Evolutionary conservation across 2,329 filamentous ascomycete genomes (phyloP).

Genomic region (Raffaelea deltoideospora): DNA sequence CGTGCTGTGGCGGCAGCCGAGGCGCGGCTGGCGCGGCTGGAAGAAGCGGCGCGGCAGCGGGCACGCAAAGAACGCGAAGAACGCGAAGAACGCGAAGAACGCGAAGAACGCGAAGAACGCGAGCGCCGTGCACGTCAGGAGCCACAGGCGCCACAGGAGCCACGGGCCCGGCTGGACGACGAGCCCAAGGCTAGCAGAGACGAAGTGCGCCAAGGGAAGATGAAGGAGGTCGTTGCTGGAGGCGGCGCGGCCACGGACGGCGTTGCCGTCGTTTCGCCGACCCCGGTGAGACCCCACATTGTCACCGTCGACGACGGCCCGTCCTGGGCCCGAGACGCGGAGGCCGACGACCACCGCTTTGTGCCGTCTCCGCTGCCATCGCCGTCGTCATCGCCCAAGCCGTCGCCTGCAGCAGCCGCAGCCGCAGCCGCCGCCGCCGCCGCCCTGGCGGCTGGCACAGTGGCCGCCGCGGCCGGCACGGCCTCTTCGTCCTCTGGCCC

Average conservation of each 20-base stretch:
- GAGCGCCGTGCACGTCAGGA: no score
- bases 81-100: not conserved
- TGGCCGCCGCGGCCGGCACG: no score
- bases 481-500: no score
- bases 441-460: no score
- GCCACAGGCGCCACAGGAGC: not conserved
- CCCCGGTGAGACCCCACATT: constrained; percentile 2
- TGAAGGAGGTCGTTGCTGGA: not conserved
- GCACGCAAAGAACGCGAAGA: constrained; percentile 3
- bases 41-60: no score
- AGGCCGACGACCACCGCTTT: constrained; percentile 20
- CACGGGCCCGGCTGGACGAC: not conserved
- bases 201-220: no score
- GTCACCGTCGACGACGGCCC: constrained; percentile 9
- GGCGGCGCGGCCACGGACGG: not conserved
- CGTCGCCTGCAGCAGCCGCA: no score
- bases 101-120: not conserved
- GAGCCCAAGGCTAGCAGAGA: not conserved
- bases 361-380: not conserved
- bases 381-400: not conserved
- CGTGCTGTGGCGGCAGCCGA: not conserved
- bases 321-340: constrained; percentile 12
- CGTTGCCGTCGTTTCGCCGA: not conserved
- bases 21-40: no score
- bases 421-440: no score